Evolutionary conservation across 805 yeast genomes (phyloP).

Genomic region (Nakazawaea populi): DNA sequence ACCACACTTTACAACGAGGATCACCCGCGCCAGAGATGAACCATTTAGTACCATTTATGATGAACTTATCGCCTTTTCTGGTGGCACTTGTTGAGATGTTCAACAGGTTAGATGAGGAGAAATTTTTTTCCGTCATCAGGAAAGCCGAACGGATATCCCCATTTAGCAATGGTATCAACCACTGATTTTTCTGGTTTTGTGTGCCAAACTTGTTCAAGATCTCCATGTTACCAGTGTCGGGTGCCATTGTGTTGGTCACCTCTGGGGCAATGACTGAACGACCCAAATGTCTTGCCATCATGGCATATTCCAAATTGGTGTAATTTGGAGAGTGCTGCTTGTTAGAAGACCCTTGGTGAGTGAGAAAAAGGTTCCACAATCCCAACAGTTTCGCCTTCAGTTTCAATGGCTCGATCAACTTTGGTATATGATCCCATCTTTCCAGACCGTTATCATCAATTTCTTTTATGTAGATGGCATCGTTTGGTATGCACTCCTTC

Average conservation of each 20-base stretch:
- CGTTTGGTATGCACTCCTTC: slow-evolving; percentile 53
- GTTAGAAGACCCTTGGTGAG: slow-evolving; percentile 28
- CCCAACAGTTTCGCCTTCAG: slow-evolving; percentile 45
- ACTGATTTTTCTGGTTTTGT: slow-evolving; percentile 31
- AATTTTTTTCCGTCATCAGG: slow-evolving; percentile 58
- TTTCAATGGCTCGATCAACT: slow-evolving; percentile 45
- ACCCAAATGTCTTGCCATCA: slow-evolving; percentile 61
- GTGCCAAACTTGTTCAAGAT: slow-evolving; percentile 31
- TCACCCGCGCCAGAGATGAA: slow-evolving; percentile 70
- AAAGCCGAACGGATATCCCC: slow-evolving; percentile 58
- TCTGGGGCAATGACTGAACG: slow-evolving; percentile 49
- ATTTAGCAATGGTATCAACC: slow-evolving; percentile 46
- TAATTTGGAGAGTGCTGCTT: slow-evolving; percentile 39
- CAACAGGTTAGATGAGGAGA: slow-evolving; percentile 57
- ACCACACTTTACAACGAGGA: slow-evolving; percentile 50
- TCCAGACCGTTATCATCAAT: slow-evolving; percentile 30
- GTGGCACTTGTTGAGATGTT: slow-evolving; percentile 46
- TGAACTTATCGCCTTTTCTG: slow-evolving; percentile 34
- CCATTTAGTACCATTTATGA: slow-evolving; percentile 61
- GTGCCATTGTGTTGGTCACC: slow-evolving; percentile 55
- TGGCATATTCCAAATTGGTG: slow-evolving; percentile 57
- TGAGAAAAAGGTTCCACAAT: slow-evolving; percentile 56
- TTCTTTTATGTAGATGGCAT: slow-evolving; percentile 35
- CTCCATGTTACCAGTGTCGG: slow-evolving; percentile 64
- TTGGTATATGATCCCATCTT: slow-evolving; percentile 45